These are phyloP conservation scores for Aspergillus novofumigatus DNA, from an alignment of 2,329 filamentous ascomycete species.

Conservation along the genomic window DNA sequence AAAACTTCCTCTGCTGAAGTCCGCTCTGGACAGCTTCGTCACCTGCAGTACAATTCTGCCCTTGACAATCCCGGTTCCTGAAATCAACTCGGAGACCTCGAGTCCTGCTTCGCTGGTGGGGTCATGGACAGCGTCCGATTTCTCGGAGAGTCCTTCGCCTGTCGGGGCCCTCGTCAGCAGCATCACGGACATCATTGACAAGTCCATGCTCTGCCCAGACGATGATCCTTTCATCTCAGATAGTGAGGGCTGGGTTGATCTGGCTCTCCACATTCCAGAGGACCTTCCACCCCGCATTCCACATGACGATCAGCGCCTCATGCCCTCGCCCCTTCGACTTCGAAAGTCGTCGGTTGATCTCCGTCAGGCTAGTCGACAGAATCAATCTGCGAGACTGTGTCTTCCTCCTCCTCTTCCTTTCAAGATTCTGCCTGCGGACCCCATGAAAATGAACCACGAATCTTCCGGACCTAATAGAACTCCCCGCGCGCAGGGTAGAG, in stretches of 20 bases:
- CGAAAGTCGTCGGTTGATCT: conserved; percentile 15
- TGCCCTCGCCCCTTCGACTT: conserved; percentile 26
- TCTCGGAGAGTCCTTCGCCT: conserved; percentile 10
- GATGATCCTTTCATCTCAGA: conserved; percentile 27
- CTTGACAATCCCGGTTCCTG: conserved; percentile 2
- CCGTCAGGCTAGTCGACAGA: neutral
- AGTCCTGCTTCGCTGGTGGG: conserved; percentile 3
- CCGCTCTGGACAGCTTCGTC: conserved; percentile 39
- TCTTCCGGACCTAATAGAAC: conserved; percentile 1
- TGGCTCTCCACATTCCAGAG: neutral
- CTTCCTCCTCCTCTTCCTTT: conserved; percentile 20
- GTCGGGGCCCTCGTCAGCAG: conserved; percentile 16
- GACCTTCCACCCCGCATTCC: conserved; percentile 7
- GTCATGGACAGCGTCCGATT: conserved; percentile 8
- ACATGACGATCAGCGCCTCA: conserved; percentile 9
- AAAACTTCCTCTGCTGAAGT: conserved; percentile 40
- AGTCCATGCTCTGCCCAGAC: conserved; percentile 10
- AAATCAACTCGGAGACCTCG: neutral
- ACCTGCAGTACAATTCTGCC: conserved; percentile 29
- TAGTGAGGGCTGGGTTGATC: conserved; percentile 2
- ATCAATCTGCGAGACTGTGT: conserved; percentile 2
- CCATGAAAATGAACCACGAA: neutral
- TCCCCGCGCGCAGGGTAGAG: neutral
- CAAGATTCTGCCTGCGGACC: conserved; percentile 10
- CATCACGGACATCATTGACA: conserved; percentile 27